A percentile compares a stretch with the other conserved stretches of the same genome.
phyloP scores from a whole-genome alignment of 2,329 filamentous ascomycete genomes.

The Xylariaceae sp. region DNA sequence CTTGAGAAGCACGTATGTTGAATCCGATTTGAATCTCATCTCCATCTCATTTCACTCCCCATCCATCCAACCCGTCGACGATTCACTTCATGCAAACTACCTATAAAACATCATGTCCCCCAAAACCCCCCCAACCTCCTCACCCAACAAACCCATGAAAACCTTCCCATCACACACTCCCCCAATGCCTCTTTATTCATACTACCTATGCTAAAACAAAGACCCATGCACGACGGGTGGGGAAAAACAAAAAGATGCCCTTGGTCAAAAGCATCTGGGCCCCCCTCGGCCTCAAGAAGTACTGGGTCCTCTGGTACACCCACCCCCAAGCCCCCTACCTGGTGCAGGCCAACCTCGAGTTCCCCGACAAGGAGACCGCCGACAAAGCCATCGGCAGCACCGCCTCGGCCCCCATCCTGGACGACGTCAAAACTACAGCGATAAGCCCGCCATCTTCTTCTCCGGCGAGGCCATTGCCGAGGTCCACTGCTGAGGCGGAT shows the following conservation, averaged over 20 bases:
- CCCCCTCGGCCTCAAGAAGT: constrained; percentile 35
- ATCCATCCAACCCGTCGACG: too few species aligned
- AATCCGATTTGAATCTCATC: not conserved
- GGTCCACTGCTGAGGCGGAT: not conserved
- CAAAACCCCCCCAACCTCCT: not conserved
- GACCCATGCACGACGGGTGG: too few species aligned
- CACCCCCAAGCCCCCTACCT: constrained; percentile 21
- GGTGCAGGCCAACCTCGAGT: constrained; percentile 31
- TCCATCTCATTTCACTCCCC: not conserved
- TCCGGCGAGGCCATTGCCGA: constrained; percentile 7
- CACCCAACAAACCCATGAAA: not conserved
- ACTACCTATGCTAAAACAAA: too few species aligned
- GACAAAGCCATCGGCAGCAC: constrained; percentile 18
- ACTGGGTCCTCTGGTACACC: constrained; percentile 30
- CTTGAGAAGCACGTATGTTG: constrained; percentile 34
- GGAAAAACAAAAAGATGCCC: constrained; percentile 31
- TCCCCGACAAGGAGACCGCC: constrained; percentile 25
- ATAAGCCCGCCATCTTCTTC: constrained; percentile 16
- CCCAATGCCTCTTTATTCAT: too few species aligned
- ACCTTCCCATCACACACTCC: not conserved
- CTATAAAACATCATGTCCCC: not conserved
- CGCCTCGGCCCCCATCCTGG: constrained; percentile 24
- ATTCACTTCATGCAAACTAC: too few species aligned
- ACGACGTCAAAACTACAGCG: constrained; percentile 33
- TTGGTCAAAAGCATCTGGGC: constrained; percentile 37